Evolutionary conservation across 2,329 filamentous ascomycete species (phyloP).

Genomic region (Sporothrix euskadiensis): DNA sequence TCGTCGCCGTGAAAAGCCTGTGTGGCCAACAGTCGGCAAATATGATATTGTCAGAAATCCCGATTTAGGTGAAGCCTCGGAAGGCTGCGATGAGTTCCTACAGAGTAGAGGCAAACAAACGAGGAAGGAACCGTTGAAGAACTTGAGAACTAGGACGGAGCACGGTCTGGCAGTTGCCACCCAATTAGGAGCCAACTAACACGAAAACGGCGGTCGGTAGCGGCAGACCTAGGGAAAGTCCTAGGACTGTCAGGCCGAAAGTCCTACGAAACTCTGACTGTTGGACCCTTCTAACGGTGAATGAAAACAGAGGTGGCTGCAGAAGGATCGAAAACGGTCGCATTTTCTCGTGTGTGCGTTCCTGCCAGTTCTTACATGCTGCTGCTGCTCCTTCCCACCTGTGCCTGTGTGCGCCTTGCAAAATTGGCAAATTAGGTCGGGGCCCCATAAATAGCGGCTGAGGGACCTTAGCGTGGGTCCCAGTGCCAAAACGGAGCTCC

Average conservation of each 20-base stretch:
- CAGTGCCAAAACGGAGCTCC: conserved; percentile 24
- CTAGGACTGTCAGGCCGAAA: conserved; percentile 5
- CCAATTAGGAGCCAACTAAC: background rate
- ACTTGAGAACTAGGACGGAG: background rate
- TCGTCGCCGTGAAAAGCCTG: background rate
- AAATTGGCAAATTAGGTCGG: conserved; percentile 13
- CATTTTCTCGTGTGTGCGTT: background rate
- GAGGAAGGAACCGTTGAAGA: background rate
- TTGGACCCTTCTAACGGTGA: background rate
- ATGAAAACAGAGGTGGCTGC: background rate
- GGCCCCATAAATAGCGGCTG: conserved; percentile 29
- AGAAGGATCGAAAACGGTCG: background rate
- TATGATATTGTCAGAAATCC: background rate
- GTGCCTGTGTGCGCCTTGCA: conserved; percentile 18
- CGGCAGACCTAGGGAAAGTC: conserved; percentile 14
- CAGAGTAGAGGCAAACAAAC: background rate
- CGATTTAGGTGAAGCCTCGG: background rate
- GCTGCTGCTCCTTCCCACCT: background rate
- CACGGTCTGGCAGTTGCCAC: background rate
- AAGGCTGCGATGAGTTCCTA: background rate
- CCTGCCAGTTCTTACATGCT: background rate
- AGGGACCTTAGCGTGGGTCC: conserved; percentile 22
- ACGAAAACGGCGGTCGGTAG: background rate
- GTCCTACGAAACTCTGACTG: background rate
- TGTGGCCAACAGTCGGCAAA: background rate